A percentile compares a stretch with the other conserved stretches of the same genome.
These are phyloP conservation scores for Aspergillus sojae DNA, from an alignment of 2,329 filamentous ascomycete species.

Conservation along the genomic window DNA sequence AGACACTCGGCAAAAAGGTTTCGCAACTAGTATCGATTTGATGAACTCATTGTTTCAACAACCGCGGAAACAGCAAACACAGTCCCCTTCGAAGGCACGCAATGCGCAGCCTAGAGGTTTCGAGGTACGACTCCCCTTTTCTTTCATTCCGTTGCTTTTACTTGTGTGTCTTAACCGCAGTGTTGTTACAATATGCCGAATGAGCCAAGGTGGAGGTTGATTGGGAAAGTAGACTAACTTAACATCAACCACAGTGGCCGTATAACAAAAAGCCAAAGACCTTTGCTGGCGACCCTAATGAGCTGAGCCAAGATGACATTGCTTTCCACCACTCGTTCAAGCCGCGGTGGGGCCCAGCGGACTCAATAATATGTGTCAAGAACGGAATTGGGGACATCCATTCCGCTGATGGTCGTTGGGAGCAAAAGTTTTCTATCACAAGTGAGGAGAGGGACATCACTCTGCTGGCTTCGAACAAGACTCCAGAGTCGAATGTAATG, in stretches of 20 bases:
- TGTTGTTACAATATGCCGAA: background rate
- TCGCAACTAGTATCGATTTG: constrained; percentile 87
- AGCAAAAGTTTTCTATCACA: constrained; percentile 54
- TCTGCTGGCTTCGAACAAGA: constrained; percentile 29
- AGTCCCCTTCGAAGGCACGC: constrained; percentile 56
- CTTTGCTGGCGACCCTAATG: constrained; percentile 61
- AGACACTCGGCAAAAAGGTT: constrained; percentile 58
- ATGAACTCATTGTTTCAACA: constrained; percentile 93
- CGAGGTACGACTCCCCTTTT: constrained; percentile 77
- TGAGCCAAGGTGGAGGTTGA: background rate
- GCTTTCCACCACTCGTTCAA: constrained; percentile 74
- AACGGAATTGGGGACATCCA: constrained; percentile 36
- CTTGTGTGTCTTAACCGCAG: background rate
- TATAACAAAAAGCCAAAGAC: constrained; percentile 79
- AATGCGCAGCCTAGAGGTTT: constrained; percentile 67
- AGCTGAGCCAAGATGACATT: constrained; percentile 66
- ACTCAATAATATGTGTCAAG: constrained; percentile 69
- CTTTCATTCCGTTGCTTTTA: constrained; percentile 50
- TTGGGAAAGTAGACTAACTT: constrained; percentile 11
- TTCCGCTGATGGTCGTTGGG: constrained; percentile 44
- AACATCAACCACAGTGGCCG: constrained; percentile 67
- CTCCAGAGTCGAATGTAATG: constrained; percentile 30
- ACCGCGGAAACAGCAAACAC: constrained; percentile 50
- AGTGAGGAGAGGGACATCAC: constrained; percentile 38
- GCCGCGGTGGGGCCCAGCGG: constrained; percentile 76